These are phyloP conservation scores for Ceratobasidium sp. DNA, from an alignment of 1,284 basidiomycete genomes.

Conservation along the genomic window DNA sequence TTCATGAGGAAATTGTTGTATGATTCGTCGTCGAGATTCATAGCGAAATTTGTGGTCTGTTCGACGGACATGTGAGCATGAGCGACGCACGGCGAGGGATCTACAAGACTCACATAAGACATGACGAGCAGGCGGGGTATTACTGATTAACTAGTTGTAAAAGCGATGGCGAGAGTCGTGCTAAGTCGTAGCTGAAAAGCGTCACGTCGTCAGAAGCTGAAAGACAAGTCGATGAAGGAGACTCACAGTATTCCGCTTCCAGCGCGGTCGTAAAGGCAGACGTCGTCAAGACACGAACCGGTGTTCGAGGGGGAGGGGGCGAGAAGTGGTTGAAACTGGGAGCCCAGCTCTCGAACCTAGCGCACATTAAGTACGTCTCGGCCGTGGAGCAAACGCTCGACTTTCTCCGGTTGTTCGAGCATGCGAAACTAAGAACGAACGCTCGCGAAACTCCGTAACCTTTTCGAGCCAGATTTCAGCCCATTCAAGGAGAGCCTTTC, in stretches of 20 bases:
- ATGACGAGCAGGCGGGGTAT: constrained; percentile 22
- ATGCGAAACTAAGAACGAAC: constrained; percentile 32
- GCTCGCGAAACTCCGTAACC: constrained; percentile 36
- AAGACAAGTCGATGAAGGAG: neutral
- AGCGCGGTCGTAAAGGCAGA: constrained; percentile 38
- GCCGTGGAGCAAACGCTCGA: constrained; percentile 16
- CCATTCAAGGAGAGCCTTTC: constrained; percentile 24
- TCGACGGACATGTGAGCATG: neutral
- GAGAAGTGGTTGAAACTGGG: constrained; percentile 11
- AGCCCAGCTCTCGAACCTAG: neutral
- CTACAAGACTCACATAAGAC: constrained; percentile 20
- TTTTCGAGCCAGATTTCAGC: neutral
- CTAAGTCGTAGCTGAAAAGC: constrained; percentile 13
- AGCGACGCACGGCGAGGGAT: neutral
- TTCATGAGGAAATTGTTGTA: neutral
- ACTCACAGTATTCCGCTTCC: constrained; percentile 41
- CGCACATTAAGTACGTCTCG: constrained; percentile 22
- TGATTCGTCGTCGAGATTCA: neutral
- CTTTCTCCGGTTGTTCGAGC: constrained; percentile 26
- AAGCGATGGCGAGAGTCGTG: neutral
- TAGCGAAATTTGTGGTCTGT: constrained; percentile 26
- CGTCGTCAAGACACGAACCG: constrained; percentile 2
- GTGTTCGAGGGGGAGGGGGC: constrained; percentile 19
- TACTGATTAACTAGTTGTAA: constrained; percentile 10
- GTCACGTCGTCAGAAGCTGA: neutral